A percentile compares a stretch with the other conserved stretches of the same genome.
Conservation (phyloP, 805 yeast species). For the Kluyveromyces aestuarii region DNA sequence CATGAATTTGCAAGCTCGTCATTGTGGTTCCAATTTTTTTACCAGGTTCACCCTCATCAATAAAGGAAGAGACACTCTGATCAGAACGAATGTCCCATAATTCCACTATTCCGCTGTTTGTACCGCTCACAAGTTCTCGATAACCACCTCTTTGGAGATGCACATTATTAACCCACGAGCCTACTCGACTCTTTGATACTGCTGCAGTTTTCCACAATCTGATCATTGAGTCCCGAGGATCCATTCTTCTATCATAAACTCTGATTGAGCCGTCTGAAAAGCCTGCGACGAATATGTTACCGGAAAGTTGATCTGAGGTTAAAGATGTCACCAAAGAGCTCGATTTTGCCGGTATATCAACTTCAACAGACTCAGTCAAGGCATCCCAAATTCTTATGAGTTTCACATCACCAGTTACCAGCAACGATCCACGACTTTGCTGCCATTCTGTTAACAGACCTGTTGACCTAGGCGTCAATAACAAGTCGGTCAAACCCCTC, state of each 20-base stretch:
- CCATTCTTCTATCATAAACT: conserved; percentile 83
- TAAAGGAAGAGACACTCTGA: conserved; percentile 61
- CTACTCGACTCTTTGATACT: conserved; percentile 27
- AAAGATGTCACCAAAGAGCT: conserved; percentile 80
- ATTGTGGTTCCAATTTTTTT: conserved; percentile 23
- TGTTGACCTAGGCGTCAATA: conserved; percentile 69
- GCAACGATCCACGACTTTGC: conserved; percentile 82
- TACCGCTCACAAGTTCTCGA: conserved; percentile 80
- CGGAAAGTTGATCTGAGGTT: conserved; percentile 93
- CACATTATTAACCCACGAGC: conserved; percentile 59
- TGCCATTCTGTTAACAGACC: conserved; percentile 95
- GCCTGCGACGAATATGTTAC: conserved; percentile 83
- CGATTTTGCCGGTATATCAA: conserved; percentile 86
- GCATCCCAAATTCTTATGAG: conserved; percentile 95
- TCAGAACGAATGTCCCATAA: conserved; percentile 83
- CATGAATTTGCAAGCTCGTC: conserved; percentile 78
- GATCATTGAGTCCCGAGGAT: conserved; percentile 78
- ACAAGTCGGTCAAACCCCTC: conserved; percentile 84
- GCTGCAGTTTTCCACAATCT: conserved; percentile 63
- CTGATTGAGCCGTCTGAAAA: conserved; percentile 85
- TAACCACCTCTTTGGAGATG: conserved; percentile 97
- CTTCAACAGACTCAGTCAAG: conserved; percentile 76
- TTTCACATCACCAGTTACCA: conserved; percentile 92
- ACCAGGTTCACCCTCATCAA: conserved; percentile 33
- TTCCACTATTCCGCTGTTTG: conserved; percentile 71